phyloP scores from a whole-genome alignment of 139 green algal genomes.

The Picochlorum sp. region DNA sequence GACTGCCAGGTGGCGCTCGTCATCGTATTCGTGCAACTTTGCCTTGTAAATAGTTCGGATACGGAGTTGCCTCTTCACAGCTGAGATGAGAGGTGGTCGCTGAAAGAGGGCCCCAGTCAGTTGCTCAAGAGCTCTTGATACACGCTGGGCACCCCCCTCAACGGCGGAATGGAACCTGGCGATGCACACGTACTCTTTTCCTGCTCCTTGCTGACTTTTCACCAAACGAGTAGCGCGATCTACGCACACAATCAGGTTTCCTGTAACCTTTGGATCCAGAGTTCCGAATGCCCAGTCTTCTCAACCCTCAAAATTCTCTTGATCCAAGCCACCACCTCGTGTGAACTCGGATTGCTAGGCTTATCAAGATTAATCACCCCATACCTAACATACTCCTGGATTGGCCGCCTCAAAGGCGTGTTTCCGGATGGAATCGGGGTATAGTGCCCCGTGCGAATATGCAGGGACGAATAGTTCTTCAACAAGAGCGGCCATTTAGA shows the following conservation, averaged over 20 bases:
- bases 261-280: conserved; percentile 89
- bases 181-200: conserved; percentile 98
- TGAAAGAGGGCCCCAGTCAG: conserved; percentile 84
- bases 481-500: conserved; percentile 93
- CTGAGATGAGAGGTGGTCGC: conserved; percentile 93
- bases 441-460: conserved; percentile 96
- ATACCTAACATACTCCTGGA: conserved; percentile 94
- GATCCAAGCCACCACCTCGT: conserved; percentile 97
- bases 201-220: conserved; percentile 95
- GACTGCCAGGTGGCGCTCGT: conserved; percentile 83
- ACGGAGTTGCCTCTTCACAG: conserved; percentile 97
- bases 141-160: conserved; percentile 50
- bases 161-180: conserved; percentile 64
- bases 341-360: conserved; percentile 90
- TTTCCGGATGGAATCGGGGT: conserved; percentile 89
- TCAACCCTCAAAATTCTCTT: conserved; percentile 93
- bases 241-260: conserved; percentile 95
- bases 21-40: conserved; percentile 94
- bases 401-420: conserved; percentile 78
- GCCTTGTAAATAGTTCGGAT: conserved; percentile 94
- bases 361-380: conserved; percentile 99
- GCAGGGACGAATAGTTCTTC: conserved; percentile 92
- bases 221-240: conserved; percentile 96
- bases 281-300: conserved; percentile 98
- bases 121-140: conserved; percentile 59